These are phyloP conservation scores for Gynochthodes officinalis DNA, from an alignment of 257 asterid species.

Conservation along the genomic window DNA sequence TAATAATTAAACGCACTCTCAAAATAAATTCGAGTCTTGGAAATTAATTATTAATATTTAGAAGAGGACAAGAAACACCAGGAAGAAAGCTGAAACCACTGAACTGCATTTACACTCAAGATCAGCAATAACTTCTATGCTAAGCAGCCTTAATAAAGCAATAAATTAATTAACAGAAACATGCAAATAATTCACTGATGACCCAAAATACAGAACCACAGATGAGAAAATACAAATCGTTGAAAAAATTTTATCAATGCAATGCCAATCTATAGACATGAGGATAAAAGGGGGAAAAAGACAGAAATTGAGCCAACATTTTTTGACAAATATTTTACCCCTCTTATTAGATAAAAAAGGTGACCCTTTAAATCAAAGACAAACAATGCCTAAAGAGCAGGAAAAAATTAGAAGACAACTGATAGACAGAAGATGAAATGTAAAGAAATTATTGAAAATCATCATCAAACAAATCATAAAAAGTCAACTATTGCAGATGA, in stretches of 20 bases:
- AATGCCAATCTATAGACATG: background rate
- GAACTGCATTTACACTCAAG: constrained; percentile 25
- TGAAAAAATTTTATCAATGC: background rate
- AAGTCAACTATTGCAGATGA: background rate
- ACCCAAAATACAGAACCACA: background rate
- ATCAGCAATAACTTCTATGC: constrained; percentile 5
- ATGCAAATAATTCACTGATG: background rate
- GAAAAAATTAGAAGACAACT: no score
- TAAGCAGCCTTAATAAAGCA: constrained; percentile 11
- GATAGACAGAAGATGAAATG: no score
- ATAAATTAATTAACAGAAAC: background rate
- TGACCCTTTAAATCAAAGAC: background rate
- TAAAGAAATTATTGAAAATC: background rate
- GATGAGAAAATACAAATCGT: background rate
- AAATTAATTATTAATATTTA: background rate
- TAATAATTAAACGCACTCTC: constrained; percentile 20
- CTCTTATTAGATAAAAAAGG: no score
- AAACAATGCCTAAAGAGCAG: background rate
- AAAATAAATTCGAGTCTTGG: constrained; percentile 6
- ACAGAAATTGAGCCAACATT: background rate
- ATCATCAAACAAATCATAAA: background rate
- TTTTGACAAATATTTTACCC: background rate
- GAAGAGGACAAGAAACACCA: constrained; percentile 3
- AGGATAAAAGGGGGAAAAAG: background rate
- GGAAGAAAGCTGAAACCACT: constrained; percentile 17